Conservation (phyloP, 129 eudicot genomes). For the Logfia minima region DNA sequence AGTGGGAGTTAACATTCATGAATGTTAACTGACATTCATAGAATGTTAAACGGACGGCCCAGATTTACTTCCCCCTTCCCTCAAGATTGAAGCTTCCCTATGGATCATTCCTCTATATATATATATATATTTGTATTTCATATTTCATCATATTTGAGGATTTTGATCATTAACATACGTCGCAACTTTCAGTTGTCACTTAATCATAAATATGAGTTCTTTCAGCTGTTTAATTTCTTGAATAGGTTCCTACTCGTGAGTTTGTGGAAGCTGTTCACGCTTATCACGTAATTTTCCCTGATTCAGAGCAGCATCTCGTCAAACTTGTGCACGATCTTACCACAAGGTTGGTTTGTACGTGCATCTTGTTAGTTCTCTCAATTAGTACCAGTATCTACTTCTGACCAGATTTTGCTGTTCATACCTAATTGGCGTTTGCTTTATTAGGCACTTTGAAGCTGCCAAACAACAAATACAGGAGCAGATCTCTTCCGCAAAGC, state of each 20-base stretch:
- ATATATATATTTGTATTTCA: neutral
- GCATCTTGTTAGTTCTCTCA: conserved; percentile 21
- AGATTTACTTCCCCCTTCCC: too few species aligned
- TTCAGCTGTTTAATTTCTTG: conserved; percentile 18
- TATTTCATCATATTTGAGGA: conserved; percentile 6
- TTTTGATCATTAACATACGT: conserved; percentile 10
- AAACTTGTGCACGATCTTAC: conserved; percentile 70
- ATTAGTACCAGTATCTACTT: conserved; percentile 15
- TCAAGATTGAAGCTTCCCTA: too few species aligned
- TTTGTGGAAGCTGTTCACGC: conserved; percentile 93
- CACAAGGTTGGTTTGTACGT: conserved; percentile 60
- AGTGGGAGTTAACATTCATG: too few species aligned
- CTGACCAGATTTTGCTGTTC: conserved; percentile 10
- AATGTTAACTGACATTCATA: too few species aligned
- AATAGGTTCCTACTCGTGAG: conserved; percentile 83
- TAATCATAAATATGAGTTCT: conserved; percentile 34
- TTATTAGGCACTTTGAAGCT: conserved; percentile 78
- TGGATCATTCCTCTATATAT: too few species aligned
- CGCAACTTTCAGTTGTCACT: conserved; percentile 19
- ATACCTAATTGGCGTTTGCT: conserved; percentile 17
- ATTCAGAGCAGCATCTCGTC: conserved; percentile 75
- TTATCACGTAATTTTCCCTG: conserved; percentile 80
- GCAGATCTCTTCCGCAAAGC: conserved; percentile 52
- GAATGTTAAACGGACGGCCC: too few species aligned
- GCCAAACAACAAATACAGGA: conserved; percentile 58